Conservation (phyloP, 495 filamentous ascomycete species). For the Annulohypoxylon nitens region DNA sequence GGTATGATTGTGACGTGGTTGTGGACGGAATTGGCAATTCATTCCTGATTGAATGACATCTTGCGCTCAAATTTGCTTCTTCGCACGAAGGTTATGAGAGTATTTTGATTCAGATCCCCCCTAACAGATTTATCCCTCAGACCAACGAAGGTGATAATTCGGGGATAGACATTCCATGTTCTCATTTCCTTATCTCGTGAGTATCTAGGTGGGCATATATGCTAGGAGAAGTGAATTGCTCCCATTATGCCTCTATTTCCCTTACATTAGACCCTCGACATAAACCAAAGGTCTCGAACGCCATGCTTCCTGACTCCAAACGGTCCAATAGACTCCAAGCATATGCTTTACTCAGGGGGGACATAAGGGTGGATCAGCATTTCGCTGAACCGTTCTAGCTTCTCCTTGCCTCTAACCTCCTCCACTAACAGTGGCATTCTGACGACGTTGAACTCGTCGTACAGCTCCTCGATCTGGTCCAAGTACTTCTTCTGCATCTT, state of each 20-base stretch:
- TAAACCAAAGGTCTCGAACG: slow-evolving; percentile 30
- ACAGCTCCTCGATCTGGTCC: slow-evolving; percentile 98
- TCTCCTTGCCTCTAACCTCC: slow-evolving; percentile 95
- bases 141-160: not conserved
- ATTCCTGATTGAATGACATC: not conserved
- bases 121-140: not conserved
- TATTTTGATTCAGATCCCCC: not conserved
- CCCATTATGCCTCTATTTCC: slow-evolving; percentile 18
- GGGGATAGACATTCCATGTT: not conserved
- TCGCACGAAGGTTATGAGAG: not conserved
- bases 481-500: slow-evolving; percentile 99
- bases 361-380: slow-evolving; percentile 90
- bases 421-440: slow-evolving; percentile 96
- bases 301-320: slow-evolving; percentile 35
- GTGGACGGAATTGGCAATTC: too few species aligned
- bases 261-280: slow-evolving; percentile 4
- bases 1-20: too few species aligned
- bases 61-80: not conserved
- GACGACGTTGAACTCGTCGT: slow-evolving; percentile 99
- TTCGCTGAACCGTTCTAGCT: slow-evolving; percentile 90
- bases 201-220: slow-evolving; percentile 4
- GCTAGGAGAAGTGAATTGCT: slow-evolving; percentile 1
- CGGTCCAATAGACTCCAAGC: slow-evolving; percentile 31
- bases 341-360: slow-evolving; percentile 70
- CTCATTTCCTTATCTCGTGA: slow-evolving; percentile 8